Evolutionary conservation across 179 eudicot genomes (phyloP).

Genomic region (Beta lomatogona): DNA sequence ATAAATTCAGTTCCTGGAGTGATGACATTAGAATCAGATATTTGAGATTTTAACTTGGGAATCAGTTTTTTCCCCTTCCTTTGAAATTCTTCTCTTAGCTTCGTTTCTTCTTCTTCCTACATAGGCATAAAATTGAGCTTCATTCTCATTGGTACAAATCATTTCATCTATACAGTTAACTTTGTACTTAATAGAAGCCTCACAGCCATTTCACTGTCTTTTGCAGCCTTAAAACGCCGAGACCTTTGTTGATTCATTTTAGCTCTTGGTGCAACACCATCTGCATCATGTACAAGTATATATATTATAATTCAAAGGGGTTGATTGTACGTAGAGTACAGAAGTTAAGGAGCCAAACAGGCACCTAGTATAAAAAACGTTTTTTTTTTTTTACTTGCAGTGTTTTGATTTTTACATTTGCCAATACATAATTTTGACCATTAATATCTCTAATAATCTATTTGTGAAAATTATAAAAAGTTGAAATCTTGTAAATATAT

Average conservation of each 20-base stretch:
- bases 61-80: conserved; percentile 46
- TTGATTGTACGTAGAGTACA: no score
- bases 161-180: no score
- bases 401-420: no score
- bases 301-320: no score
- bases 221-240: conserved; percentile 48
- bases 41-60: conserved; percentile 49
- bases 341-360: no score
- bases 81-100: conserved; percentile 41
- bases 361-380: no score
- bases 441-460: no score
- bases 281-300: conserved; percentile 28
- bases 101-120: conserved; percentile 55
- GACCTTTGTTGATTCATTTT: conserved; percentile 82
- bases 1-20: conserved; percentile 75
- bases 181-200: neutral
- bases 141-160: no score
- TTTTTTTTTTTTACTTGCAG: no score
- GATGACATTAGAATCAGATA: conserved; percentile 57
- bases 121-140: conserved; percentile 2
- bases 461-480: no score
- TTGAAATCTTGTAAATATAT: no score
- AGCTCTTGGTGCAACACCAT: conserved; percentile 84
- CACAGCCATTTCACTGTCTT: conserved; percentile 41
- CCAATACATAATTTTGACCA: no score